A percentile compares a stretch with the other conserved stretches of the same genome.
These are phyloP conservation scores for Candida krabiensis DNA, from an alignment of 805 yeast genomes.

Conservation along the genomic window DNA sequence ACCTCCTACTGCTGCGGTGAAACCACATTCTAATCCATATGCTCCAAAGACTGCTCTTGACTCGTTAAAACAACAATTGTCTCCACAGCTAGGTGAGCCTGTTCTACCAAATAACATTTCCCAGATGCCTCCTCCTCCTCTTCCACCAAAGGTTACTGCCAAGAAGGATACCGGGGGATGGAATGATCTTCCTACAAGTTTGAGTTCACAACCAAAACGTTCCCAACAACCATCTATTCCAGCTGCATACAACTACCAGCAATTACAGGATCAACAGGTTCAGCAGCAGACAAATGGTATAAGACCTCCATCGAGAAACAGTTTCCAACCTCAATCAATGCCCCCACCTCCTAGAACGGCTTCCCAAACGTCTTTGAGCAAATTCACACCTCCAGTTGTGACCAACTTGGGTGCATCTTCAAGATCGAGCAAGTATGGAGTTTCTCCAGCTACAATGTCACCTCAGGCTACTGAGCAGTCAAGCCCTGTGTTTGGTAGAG, in stretches of 20 bases:
- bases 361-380: conserved; percentile 21
- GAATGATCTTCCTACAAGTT: conserved; percentile 64
- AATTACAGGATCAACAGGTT: conserved; percentile 19
- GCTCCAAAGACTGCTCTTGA: conserved; percentile 37
- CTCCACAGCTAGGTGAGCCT: conserved; percentile 15
- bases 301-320: conserved; percentile 24
- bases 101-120: conserved; percentile 9
- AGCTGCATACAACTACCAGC: conserved; percentile 25
- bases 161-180: conserved; percentile 63
- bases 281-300: conserved; percentile 12
- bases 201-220: conserved; percentile 28
- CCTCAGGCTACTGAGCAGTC: conserved; percentile 21
- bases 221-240: conserved; percentile 26
- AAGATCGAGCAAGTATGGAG: conserved; percentile 21
- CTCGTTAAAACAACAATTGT: conserved; percentile 27
- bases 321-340: conserved; percentile 30
- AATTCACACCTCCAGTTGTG: conserved; percentile 14
- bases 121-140: conserved; percentile 29
- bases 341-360: conserved; percentile 32
- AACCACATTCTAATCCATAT: conserved; percentile 29
- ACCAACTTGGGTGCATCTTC: conserved; percentile 13
- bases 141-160: conserved; percentile 27
- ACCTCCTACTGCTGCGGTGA: conserved; percentile 4
- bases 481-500: conserved; percentile 10
- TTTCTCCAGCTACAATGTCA: conserved; percentile 22